Evolutionary conservation across 148 eudicot species (phyloP).

Genomic region (Mesembryanthemum crystallinum): DNA sequence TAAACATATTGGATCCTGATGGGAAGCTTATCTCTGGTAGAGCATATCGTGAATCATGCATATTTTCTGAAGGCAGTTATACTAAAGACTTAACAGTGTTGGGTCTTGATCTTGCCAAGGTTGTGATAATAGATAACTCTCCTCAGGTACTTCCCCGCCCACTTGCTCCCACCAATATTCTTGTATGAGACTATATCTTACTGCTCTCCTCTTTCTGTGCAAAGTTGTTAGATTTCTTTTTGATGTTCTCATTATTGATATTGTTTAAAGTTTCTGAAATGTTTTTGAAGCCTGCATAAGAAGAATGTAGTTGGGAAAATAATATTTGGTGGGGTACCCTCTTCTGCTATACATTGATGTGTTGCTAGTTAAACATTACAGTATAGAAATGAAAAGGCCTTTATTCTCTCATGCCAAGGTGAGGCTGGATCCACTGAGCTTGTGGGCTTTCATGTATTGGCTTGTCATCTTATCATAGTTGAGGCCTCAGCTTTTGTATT

Average conservation of each 20-base stretch:
- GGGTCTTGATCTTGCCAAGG: constrained; percentile 94
- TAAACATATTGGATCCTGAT: constrained; percentile 85
- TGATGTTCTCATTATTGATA: background rate
- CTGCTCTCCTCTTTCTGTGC: background rate
- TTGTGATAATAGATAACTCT: constrained; percentile 84
- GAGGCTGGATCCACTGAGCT: background rate
- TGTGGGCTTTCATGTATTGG: background rate
- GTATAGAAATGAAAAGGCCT: background rate
- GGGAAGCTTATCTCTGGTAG: constrained; percentile 70
- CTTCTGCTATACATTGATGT: background rate
- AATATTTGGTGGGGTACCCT: background rate
- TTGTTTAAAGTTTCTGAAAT: background rate
- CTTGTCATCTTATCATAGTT: background rate
- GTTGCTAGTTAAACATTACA: constrained; percentile 4
- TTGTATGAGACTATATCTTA: background rate
- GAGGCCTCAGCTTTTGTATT: constrained; percentile 6
- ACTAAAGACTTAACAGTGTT: constrained; percentile 89
- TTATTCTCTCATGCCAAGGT: background rate
- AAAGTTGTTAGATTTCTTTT: background rate
- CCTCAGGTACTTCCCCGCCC: constrained; percentile 66
- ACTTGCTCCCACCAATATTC: background rate
- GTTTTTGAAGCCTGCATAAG: background rate
- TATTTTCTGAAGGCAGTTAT: constrained; percentile 76
- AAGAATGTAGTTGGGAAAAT: background rate
- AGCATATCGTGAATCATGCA: constrained; percentile 94